Percentiles rank a stretch among this genome's conserved stretches.
Conservation (phyloP, 345 rosid species). For the Pistacia integerrima region DNA sequence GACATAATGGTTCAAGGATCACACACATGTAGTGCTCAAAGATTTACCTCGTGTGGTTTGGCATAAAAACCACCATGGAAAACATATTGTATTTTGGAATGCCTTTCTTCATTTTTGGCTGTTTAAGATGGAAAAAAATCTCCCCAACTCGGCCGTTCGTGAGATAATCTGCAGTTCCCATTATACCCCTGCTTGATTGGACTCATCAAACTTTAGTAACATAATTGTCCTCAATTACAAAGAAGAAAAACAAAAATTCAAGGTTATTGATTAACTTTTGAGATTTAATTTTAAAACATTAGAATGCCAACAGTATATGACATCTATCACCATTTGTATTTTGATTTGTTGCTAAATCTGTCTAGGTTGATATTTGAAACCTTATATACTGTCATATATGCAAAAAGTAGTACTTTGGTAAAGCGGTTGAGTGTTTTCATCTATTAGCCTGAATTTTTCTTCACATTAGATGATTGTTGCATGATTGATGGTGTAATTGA, state of each 20-base stretch:
- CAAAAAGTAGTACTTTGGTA: background rate
- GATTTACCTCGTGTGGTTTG: background rate
- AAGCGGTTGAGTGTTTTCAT: background rate
- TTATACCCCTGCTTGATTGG: background rate
- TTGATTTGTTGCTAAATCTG: background rate
- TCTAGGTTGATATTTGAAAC: background rate
- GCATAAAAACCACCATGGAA: background rate
- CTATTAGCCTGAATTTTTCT: background rate
- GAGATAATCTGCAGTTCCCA: background rate
- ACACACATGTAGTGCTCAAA: background rate
- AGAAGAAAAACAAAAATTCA: background rate
- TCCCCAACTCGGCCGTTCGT: background rate
- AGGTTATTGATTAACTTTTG: background rate
- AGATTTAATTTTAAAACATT: background rate
- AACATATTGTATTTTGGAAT: background rate
- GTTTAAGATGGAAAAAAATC: background rate
- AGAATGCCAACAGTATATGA: background rate
- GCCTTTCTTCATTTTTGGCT: background rate
- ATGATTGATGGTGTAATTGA: conserved; percentile 7
- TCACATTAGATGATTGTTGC: conserved; percentile 4
- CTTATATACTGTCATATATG: background rate
- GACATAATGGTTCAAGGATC: background rate
- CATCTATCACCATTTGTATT: background rate
- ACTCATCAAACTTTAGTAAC: background rate
- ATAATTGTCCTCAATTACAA: background rate